These are phyloP conservation scores for Neurospora hispaniola DNA, from an alignment of 495 filamentous ascomycete genomes.

Conservation along the genomic window DNA sequence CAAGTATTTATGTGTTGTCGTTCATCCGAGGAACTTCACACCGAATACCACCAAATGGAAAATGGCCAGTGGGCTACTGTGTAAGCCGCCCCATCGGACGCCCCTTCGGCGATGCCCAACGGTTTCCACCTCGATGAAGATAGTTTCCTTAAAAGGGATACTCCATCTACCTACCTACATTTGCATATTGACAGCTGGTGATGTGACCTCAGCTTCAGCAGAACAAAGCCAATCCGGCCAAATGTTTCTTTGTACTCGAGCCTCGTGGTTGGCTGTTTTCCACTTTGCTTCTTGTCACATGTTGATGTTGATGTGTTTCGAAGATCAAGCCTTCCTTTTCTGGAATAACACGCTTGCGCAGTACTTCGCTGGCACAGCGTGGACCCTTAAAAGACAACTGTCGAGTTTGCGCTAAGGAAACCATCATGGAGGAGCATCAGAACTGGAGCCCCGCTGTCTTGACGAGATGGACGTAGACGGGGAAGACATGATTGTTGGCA, in stretches of 20 bases:
- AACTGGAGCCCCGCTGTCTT: neutral
- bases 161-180: neutral
- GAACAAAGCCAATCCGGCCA: neutral
- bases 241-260: neutral
- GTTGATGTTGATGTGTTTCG: neutral
- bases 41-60: neutral
- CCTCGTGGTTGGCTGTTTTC: neutral
- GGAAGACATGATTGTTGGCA: neutral
- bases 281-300: neutral
- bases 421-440: neutral
- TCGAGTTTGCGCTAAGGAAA: neutral
- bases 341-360: neutral
- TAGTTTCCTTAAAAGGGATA: neutral
- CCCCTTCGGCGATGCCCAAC: neutral
- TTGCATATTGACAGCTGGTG: neutral
- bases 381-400: neutral
- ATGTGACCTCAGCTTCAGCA: neutral
- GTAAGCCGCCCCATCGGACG: neutral
- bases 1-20: neutral
- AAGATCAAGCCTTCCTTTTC: neutral
- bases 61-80: neutral
- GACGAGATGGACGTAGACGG: neutral
- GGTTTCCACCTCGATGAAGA: neutral
- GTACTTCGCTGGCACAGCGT: too few relatives aligned
- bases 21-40: neutral